phyloP scores from a whole-genome alignment of 345 rosid species.

The Balakata baccata region DNA sequence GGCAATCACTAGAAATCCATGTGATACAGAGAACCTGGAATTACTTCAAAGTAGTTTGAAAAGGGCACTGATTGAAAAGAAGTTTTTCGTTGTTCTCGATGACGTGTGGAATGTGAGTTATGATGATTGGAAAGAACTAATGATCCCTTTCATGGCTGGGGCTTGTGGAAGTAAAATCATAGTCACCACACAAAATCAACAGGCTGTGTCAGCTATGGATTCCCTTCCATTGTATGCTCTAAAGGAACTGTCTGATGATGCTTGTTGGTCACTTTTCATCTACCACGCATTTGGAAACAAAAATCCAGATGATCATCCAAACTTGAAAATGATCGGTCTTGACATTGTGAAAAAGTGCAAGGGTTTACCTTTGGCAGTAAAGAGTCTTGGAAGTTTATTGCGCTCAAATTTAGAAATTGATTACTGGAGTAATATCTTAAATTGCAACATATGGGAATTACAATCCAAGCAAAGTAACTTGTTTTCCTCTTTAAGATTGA shows the following conservation, averaged over 20 bases:
- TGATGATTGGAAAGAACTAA: background rate
- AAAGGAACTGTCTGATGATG: constrained; percentile 10
- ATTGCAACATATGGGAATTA: constrained; percentile 3
- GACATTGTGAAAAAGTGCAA: constrained; percentile 16
- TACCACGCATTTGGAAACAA: constrained; percentile 4
- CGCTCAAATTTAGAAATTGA: background rate
- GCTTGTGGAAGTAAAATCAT: constrained; percentile 8
- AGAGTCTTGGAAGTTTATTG: constrained; percentile 22
- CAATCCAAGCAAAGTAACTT: constrained; percentile 9
- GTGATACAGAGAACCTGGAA: background rate
- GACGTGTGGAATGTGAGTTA: constrained; percentile 8
- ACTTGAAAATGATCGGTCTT: background rate
- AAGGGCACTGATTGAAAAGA: background rate
- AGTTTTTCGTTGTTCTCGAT: constrained; percentile 3
- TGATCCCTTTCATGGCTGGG: background rate
- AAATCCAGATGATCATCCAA: background rate
- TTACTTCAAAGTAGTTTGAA: background rate
- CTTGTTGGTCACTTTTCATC: constrained; percentile 18
- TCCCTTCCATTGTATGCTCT: background rate
- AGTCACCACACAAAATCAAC: constrained; percentile 1
- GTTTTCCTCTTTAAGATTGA: constrained; percentile 9
- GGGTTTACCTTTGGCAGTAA: constrained; percentile 28
- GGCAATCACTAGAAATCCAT: background rate
- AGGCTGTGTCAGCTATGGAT: background rate
- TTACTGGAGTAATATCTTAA: constrained; percentile 12